A percentile compares a stretch with the other conserved stretches of the same genome.
These are phyloP conservation scores for Pythium oligandrum DNA, from an alignment of 352 stramenopile genomes.

Conservation along the genomic window DNA sequence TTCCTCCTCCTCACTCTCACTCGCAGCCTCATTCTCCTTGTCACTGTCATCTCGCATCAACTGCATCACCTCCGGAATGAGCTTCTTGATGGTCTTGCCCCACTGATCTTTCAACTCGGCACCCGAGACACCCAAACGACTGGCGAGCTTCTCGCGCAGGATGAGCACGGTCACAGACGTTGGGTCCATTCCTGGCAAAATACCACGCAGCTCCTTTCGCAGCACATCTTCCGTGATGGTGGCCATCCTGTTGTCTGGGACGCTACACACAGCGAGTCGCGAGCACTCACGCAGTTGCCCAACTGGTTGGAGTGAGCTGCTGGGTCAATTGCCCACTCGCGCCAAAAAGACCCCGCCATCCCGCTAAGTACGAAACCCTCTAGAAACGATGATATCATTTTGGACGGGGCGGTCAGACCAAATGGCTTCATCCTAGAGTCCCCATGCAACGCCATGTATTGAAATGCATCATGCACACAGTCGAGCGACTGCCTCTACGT, in stretches of 20 bases:
- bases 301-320: no score
- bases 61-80: conserved; percentile 47
- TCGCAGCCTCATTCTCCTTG: conserved; percentile 13
- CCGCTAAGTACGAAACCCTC: conserved; percentile 6
- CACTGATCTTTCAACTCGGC: conserved; percentile 39
- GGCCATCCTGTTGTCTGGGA: conserved; percentile 7
- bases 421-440: no score
- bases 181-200: conserved; percentile 58
- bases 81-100: conserved; percentile 38
- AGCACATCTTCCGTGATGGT: conserved; percentile 25
- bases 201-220: conserved; percentile 28
- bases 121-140: conserved; percentile 37
- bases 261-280: no score
- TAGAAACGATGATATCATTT: background rate
- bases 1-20: conserved; percentile 33
- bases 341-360: conserved; percentile 5
- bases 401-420: no score
- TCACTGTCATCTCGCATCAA: conserved; percentile 18
- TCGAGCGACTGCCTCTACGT: no score
- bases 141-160: conserved; percentile 47
- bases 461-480: no score
- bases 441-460: no score
- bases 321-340: conserved; percentile 3
- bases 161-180: conserved; percentile 38
- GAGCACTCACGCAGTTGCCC: no score